A percentile compares a stretch with the other conserved stretches of the same genome.
These are phyloP conservation scores for Yarrowia bubula DNA, from an alignment of 805 yeast genomes.

Conservation along the genomic window DNA sequence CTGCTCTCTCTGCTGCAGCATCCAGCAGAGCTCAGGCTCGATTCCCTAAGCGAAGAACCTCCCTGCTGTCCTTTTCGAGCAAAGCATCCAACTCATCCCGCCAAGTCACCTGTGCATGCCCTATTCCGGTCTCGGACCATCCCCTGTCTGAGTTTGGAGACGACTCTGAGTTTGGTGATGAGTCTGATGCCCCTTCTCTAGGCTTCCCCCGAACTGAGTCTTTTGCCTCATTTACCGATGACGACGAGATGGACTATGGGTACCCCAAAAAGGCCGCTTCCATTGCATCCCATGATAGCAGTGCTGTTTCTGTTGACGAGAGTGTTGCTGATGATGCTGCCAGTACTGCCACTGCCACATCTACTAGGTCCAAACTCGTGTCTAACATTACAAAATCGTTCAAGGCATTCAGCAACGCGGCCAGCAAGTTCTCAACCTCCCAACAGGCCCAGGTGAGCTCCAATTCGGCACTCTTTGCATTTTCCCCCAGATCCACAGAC, in stretches of 20 bases:
- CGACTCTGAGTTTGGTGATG: conserved; percentile 28
- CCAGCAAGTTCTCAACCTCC: conserved; percentile 32
- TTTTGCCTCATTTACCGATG: conserved; percentile 20
- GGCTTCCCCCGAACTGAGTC: conserved; percentile 4
- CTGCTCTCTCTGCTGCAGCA: not conserved
- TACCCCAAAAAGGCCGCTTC: conserved; percentile 4
- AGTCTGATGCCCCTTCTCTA: conserved; percentile 11
- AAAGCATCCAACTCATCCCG: not conserved
- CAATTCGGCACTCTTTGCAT: conserved; percentile 31
- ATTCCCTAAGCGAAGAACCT: conserved; percentile 10
- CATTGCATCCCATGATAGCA: conserved; percentile 1
- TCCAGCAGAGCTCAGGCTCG: not conserved
- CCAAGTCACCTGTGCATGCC: conserved; percentile 1
- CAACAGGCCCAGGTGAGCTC: conserved; percentile 31
- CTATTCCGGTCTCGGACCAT: conserved; percentile 25
- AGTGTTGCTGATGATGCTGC: not conserved
- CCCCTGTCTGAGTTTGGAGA: conserved; percentile 21
- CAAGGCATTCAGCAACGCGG: conserved; percentile 32
- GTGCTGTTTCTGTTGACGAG: not conserved
- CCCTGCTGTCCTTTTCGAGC: conserved; percentile 14
- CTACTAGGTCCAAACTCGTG: conserved; percentile 30
- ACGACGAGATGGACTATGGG: conserved; percentile 15
- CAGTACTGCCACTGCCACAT: not conserved
- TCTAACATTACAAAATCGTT: conserved; percentile 33
- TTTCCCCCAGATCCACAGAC: conserved; percentile 34